Conservation (phyloP, 2,329 filamentous ascomycete genomes). For the Fusarium beomiforme region DNA sequence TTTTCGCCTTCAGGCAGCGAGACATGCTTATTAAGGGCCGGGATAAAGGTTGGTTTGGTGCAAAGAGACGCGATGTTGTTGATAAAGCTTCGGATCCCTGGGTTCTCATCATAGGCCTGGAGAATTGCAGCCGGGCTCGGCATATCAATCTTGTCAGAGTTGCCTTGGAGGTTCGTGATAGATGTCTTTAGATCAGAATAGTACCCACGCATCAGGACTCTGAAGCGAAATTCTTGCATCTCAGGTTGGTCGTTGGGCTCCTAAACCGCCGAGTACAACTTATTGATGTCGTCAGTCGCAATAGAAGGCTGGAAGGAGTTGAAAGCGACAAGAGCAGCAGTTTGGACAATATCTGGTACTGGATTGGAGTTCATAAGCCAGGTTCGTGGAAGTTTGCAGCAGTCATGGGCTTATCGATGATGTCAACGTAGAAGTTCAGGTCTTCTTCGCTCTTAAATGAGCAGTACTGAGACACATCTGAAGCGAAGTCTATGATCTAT, state of each 20-base stretch:
- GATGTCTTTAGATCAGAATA: background rate
- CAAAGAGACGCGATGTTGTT: background rate
- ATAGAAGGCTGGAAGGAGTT: fast-evolving
- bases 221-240: background rate
- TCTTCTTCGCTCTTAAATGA: background rate
- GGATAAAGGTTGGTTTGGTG: background rate
- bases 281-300: background rate
- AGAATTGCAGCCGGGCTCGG: no score
- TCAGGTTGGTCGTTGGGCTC: background rate
- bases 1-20: fast-evolving
- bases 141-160: background rate
- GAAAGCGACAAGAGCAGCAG: fast-evolving
- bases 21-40: background rate
- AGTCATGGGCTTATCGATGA: background rate
- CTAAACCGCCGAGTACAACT: background rate
- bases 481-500: background rate
- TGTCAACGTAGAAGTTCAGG: background rate
- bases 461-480: background rate
- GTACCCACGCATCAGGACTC: no score
- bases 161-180: background rate
- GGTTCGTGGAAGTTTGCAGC: fast-evolving
- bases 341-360: fast-evolving
- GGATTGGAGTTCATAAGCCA: background rate
- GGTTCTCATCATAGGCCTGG: background rate
- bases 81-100: fast-evolving